These are phyloP conservation scores for Sporothrix protearum DNA, from an alignment of 2,329 filamentous ascomycete genomes.

Conservation along the genomic window DNA sequence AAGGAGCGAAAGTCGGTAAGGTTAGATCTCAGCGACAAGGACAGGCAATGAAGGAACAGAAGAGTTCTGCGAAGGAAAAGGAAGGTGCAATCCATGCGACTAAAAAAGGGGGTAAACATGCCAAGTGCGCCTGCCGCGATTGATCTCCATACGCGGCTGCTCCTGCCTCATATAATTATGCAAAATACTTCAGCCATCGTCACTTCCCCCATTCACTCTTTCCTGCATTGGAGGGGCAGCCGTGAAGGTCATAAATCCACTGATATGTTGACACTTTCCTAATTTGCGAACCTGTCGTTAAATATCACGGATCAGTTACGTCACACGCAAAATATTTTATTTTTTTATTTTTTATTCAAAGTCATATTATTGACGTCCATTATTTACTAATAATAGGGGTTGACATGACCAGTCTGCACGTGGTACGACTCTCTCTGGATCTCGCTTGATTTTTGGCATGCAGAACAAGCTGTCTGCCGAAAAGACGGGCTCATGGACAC, in stretches of 20 bases:
- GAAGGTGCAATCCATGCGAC: not conserved
- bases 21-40: not conserved
- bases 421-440: not conserved
- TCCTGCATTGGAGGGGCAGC: not conserved
- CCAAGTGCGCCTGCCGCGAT: constrained; percentile 16
- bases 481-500: constrained; percentile 13
- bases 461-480: not conserved
- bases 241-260: not conserved
- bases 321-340: not conserved
- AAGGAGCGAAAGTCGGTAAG: not conserved
- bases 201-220: not conserved
- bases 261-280: not conserved
- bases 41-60: not conserved
- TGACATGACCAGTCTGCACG: not conserved
- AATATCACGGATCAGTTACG: not conserved
- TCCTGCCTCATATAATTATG: constrained; percentile 5
- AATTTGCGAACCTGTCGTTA: no score
- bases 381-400: not conserved
- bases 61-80: not conserved
- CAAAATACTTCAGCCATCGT: not conserved
- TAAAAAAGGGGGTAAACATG: constrained; percentile 12
- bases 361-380: not conserved
- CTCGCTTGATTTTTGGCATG: not conserved
- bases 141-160: constrained; percentile 16
- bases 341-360: no score